Evolutionary conservation across 163 green algal genomes (phyloP), one percentile per base, ranked within the genome.

Genomic region (Volvox carteri): DNA sequence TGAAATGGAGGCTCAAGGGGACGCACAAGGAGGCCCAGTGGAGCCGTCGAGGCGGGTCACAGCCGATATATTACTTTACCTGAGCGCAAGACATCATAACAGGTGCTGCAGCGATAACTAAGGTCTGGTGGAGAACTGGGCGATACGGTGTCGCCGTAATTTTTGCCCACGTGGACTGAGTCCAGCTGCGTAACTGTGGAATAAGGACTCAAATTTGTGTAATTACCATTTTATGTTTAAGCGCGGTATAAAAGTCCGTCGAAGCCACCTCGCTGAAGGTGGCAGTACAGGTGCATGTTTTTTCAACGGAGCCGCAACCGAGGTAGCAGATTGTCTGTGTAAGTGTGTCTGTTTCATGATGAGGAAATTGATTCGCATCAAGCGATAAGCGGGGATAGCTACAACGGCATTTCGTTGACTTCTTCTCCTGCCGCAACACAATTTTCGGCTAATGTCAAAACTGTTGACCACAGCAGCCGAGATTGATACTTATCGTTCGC

Each of bases 241-340:
- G 48, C 48, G 48, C 48, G 14, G 48, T 58, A 14, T 58, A 14
- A 58, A 11, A 58, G 14, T 11, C 48, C 48, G 19, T 73, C 6
- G n/a, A n/a, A n/a, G n/a, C n/a, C n/a, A n/a, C n/a, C n/a, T n/a
- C n/a, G n/a, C n/a, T n/a, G n/a, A n/a, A n/a, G n/a, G n/a, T n/a
- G n/a, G n/a, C n/a, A n/a, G n/a, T n/a, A n/a, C n/a, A n/a, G n/a
- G 70, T 78, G 73, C 73, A 80, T 80, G 73, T 80, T 62, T n/a
- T 39, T 30, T 23, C 73, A 37, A 28, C 73, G 73, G 44, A 28
- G 73, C 25, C 73, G 73, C 44, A 46, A 21, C 44, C 73, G 73
- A 65, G 73, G 73, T 28, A 42, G 42, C 73, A 80, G 44, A 50
- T 65, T 44, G 9, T 25, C 62, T 33, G 52, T 30, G 73, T 80